Evolutionary conservation across 345 rosid genomes (phyloP).

Genomic region (Eucalyptus globulus): DNA sequence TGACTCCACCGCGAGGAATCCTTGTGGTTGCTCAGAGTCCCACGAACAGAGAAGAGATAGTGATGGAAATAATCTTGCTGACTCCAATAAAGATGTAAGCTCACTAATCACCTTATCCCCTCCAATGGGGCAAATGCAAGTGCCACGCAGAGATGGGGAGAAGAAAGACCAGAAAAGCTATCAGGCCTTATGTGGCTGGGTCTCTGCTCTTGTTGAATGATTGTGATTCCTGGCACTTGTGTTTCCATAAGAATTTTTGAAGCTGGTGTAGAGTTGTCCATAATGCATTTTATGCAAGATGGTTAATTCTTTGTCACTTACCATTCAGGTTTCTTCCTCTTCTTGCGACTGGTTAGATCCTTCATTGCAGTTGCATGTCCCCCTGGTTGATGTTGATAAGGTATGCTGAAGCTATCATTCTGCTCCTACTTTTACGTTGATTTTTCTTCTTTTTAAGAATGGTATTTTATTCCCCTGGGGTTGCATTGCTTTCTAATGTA

Average conservation of each 20-base stretch:
- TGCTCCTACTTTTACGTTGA: neutral
- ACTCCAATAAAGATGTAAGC: slow-evolving; percentile 58
- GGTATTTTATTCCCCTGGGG: neutral
- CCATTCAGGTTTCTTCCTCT: slow-evolving; percentile 39
- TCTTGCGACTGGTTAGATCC: slow-evolving; percentile 59
- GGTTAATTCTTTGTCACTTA: neutral
- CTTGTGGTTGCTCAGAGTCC: slow-evolving; percentile 1
- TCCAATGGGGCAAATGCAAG: neutral
- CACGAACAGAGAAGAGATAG: slow-evolving; percentile 4
- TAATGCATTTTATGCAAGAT: neutral
- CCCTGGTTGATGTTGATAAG: slow-evolving; percentile 96
- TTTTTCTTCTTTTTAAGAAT: neutral
- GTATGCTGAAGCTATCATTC: slow-evolving; percentile 8
- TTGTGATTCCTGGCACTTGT: neutral
- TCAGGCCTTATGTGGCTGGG: neutral
- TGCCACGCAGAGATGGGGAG: neutral
- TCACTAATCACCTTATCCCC: neutral
- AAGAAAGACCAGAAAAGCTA: neutral
- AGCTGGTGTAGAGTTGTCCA: neutral
- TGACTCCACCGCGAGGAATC: neutral
- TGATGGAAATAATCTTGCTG: slow-evolving; percentile 6
- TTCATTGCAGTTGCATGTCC: slow-evolving; percentile 70
- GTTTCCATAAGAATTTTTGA: neutral
- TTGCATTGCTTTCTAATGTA: neutral
- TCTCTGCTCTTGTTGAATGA: neutral